Conservation (phyloP, 2,329 filamentous ascomycete species). For the Colletotrichum phormii region DNA sequence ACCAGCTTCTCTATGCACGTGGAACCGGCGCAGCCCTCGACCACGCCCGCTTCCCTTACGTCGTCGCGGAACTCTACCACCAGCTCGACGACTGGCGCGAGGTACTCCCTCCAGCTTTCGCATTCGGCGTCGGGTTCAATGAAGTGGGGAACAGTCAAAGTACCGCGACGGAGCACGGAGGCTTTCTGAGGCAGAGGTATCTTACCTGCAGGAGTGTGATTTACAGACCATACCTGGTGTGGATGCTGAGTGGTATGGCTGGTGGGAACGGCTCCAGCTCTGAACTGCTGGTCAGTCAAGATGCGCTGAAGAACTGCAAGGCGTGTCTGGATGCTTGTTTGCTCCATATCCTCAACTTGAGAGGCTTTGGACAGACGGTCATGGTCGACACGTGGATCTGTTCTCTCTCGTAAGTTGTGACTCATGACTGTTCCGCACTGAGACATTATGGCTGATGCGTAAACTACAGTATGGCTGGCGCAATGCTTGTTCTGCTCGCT, state of each 20-base stretch:
- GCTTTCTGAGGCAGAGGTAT: constrained; percentile 62
- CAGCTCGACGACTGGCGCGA: constrained; percentile 62
- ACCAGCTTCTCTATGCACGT: constrained; percentile 61
- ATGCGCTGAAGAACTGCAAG: constrained; percentile 55
- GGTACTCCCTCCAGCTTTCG: constrained; percentile 55
- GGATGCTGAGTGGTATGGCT: constrained; percentile 55
- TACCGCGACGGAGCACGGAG: constrained; percentile 54
- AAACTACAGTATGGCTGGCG: constrained; percentile 56
- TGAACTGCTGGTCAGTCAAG: constrained; percentile 42
- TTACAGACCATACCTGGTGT: constrained; percentile 63
- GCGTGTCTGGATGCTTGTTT: constrained; percentile 60
- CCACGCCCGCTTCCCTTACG: constrained; percentile 56
- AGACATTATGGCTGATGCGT: not conserved
- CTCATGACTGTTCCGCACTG: not conserved
- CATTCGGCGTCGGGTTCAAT: constrained; percentile 50
- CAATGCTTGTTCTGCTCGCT: constrained; percentile 61
- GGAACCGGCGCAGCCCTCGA: constrained; percentile 58
- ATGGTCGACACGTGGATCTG: constrained; percentile 67
- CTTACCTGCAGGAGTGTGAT: constrained; percentile 64
- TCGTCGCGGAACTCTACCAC: constrained; percentile 60
- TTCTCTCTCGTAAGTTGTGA: constrained; percentile 57
- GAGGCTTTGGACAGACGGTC: constrained; percentile 61
- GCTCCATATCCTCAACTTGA: constrained; percentile 60
- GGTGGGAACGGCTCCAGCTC: constrained; percentile 41
- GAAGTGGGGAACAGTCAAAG: constrained; percentile 38